A percentile compares a stretch with the other conserved stretches of the same genome.
Conservation (phyloP, 129 eudicot genomes). For the Helianthus tuberosus region DNA sequence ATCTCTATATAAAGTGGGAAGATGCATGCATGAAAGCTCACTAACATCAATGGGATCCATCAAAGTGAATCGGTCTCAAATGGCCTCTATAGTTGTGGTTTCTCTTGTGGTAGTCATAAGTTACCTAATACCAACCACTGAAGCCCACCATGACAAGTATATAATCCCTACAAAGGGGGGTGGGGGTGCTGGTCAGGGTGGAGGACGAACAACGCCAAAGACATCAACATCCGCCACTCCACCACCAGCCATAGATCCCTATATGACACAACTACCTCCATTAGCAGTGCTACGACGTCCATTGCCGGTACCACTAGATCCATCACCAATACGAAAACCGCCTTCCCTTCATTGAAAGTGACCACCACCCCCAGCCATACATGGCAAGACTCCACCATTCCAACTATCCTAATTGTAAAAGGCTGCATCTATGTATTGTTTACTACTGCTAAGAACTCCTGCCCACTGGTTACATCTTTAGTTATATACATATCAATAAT, state of each 20-base stretch:
- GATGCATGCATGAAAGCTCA: not conserved
- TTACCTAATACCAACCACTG: not conserved
- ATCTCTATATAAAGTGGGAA: not conserved
- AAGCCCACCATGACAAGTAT: conserved; percentile 4
- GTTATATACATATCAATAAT: too few relatives aligned
- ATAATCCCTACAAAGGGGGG: not conserved
- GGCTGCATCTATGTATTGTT: not conserved
- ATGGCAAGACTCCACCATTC: not conserved
- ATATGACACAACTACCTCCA: not conserved
- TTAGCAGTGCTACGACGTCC: not conserved
- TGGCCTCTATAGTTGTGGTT: not conserved
- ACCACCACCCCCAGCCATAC: not conserved
- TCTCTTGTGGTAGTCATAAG: not conserved
- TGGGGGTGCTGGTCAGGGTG: too few relatives aligned
- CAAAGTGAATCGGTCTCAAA: not conserved
- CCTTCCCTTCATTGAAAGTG: not conserved
- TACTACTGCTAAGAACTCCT: not conserved
- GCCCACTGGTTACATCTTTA: not conserved
- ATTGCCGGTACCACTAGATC: not conserved
- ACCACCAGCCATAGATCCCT: not conserved
- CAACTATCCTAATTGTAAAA: not conserved
- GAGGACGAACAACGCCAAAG: not conserved
- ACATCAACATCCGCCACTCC: not conserved
- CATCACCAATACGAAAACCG: not conserved
- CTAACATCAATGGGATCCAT: not conserved